Base-by-base conservation (phyloP, 768 basidiomycete genomes). In the Mycena kentingensis region DNA sequence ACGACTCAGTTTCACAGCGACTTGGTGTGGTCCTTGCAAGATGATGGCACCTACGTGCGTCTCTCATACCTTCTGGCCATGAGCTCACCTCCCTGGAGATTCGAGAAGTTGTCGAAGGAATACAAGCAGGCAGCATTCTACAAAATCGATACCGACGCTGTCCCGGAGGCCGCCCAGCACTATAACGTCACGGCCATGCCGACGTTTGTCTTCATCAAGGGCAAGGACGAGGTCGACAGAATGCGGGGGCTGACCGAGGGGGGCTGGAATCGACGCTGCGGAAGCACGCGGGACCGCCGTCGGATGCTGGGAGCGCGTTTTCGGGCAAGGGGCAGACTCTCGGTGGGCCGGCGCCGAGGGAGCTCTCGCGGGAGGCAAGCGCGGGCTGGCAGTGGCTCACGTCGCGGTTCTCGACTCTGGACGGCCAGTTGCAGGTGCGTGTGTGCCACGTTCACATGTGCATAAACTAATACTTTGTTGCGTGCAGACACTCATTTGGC, bases 1-100 rank as follows among this genome's bases (percentile, higher is more conserved):
- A n/a, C n/a, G n/a, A n/a, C n/a, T n/a, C n/a, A n/a, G n/a, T n/a
- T n/a, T n/a, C n/a, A n/a, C n/a, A n/a, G 90, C 90, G 49, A 80
- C 84, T 55, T 93, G 90, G 90, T 93, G 90, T 77, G 85, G 87
- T 2, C 91, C 91, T 29, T 93, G 90, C 65, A 88, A 90, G n/a
- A n/a, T n/a, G n/a, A n/a, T n/a, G n/a, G n/a, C n/a, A n/a, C n/a
- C n/a, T n/a, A n/a, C n/a, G n/a, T n/a, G n/a, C n/a, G n/a, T n/a
- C n/a, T n/a, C n/a, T n/a, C n/a, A n/a, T n/a, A n/a, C n/a, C n/a
- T n/a, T n/a, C n/a, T n/a, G n/a, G n/a, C n/a, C n/a, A n/a, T n/a
- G n/a, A n/a, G n/a, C n/a, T n/a, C n/a, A n/a, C n/a, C n/a, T n/a
- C n/a, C n/a, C n/a, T n/a, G n/a, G n/a, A n/a, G n/a, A 0, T 93